A percentile compares a stretch with the other conserved stretches of the same genome.
Evolutionary conservation across 768 basidiomycete genomes (phyloP).

Genomic region (Pulveroboletus sp.): DNA sequence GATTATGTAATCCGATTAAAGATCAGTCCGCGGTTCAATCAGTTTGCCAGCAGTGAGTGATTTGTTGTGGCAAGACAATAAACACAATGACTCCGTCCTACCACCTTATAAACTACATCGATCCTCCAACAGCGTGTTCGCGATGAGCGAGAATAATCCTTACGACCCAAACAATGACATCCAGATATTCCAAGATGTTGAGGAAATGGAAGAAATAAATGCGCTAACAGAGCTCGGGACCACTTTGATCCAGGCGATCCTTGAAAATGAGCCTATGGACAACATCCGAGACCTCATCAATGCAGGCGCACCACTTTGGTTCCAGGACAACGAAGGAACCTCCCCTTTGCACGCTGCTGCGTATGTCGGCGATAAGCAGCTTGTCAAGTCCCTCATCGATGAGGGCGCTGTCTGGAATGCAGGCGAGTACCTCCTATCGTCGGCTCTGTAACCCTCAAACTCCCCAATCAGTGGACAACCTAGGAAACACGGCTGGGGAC

Average conservation of each 20-base stretch:
- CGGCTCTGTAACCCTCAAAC: neutral
- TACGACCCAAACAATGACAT: slow-evolving; percentile 4
- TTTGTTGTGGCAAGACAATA: neutral
- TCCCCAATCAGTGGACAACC: slow-evolving; percentile 58
- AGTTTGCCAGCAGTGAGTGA: slow-evolving; percentile 3
- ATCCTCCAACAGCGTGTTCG: neutral
- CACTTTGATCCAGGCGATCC: slow-evolving; percentile 54
- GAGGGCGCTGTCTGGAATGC: slow-evolving; percentile 91
- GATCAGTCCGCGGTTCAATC: too few relatives aligned
- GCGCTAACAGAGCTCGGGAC: slow-evolving; percentile 54
- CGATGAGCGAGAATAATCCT: slow-evolving; percentile 13
- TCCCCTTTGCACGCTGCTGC: slow-evolving; percentile 87
- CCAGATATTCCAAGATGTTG: slow-evolving; percentile 22
- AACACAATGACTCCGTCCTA: neutral
- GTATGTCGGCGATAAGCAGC: slow-evolving; percentile 59
- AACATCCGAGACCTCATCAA: slow-evolving; percentile 50
- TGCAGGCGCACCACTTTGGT: slow-evolving; percentile 82
- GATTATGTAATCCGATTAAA: slow-evolving; percentile 25
- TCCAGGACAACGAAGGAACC: slow-evolving; percentile 79
- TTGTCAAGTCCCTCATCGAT: slow-evolving; percentile 66
- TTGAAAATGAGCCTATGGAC: slow-evolving; percentile 43
- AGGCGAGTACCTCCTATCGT: slow-evolving; percentile 41
- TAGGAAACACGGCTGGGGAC: slow-evolving; percentile 83
- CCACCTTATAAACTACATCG: neutral
- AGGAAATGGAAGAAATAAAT: slow-evolving; percentile 38